A percentile compares a stretch with the other conserved stretches of the same genome.
phyloP scores from a whole-genome alignment of 2,329 filamentous ascomycete species.

The Aspergillus sp. region DNA sequence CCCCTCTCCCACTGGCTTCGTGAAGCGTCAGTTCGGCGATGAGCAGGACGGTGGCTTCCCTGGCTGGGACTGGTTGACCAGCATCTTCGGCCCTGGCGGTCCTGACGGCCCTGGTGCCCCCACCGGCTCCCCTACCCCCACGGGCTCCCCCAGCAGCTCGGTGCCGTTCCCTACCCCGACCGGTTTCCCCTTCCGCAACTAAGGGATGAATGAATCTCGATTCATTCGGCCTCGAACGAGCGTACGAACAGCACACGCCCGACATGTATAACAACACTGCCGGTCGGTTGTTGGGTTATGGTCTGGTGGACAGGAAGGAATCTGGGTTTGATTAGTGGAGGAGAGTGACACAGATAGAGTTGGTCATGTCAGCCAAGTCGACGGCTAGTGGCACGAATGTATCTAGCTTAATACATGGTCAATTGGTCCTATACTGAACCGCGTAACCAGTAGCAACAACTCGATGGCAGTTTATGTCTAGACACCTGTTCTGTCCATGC shows the following conservation, averaged over 20 bases:
- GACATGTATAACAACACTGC: neutral
- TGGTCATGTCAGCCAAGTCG: neutral
- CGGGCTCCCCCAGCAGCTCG: neutral
- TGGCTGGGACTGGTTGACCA: neutral
- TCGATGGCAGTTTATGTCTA: neutral
- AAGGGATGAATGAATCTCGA: neutral
- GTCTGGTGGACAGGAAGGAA: neutral
- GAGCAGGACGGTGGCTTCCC: neutral
- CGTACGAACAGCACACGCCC: neutral
- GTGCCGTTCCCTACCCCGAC: neutral
- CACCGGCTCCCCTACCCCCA: neutral
- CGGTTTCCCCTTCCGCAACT: neutral
- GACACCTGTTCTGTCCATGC: no score
- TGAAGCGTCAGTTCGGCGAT: neutral
- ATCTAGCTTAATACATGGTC: conserved; percentile 1
- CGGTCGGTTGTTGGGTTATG: conserved; percentile 2
- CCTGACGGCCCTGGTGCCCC: neutral
- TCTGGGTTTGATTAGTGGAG: no score
- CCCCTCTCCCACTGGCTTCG: neutral
- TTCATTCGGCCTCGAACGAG: neutral
- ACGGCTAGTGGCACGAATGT: neutral
- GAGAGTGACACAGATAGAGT: neutral
- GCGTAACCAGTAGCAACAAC: neutral
- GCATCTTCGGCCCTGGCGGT: neutral
- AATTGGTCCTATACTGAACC: neutral